Base-by-base conservation (phyloP, 768 basidiomycete genomes). In the Tephrocybe sp. region DNA sequence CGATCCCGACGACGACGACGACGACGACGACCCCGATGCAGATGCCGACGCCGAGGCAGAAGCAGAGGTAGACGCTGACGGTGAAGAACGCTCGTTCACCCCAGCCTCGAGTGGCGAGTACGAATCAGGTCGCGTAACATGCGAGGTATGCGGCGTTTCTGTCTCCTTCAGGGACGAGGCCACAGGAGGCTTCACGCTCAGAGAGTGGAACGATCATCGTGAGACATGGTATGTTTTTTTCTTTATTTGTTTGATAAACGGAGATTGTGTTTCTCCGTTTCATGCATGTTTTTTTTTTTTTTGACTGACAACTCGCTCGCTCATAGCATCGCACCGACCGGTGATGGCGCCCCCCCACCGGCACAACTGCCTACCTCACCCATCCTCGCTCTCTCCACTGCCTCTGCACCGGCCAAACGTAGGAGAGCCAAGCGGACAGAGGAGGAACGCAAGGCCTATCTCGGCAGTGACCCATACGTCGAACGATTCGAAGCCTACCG, bases 401-500 rank as follows among this genome's bases (percentile, higher is more conserved):
- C 66, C 71, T n/a, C 64, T 71, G 1, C 77, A 3, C 75, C 78
- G 0, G 64, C 75, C 12, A 87, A 88, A 60, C 80, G 85, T 16
- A 79, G 86, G 3, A 76, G 87, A 9, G 84, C 86, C 0, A 89
- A 89, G 59, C 78, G 87, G 30, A 83, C 86, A 0, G 88, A 90
- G 53, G 85, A 86, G 31, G 86, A 88, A 51, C 82, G 86, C 16
- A 88, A 88, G 55, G 78, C 82, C 38, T 88, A 88, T 52, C 74
- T 79, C 13, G 77, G 81, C 40, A 71, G 76, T 0, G 88, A 90
- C 61, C 85, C 84, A 13, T 87, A 88, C 57, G 86, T 90, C 34
- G 84, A 82, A n/a, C 75, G 85, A 56, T 88, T 88, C 61, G 87
- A 90, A 66, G 80, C 88, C 0, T 89, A 89, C 61, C 77, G 87